A percentile compares a stretch with the other conserved stretches of the same genome.
phyloP scores from a whole-genome alignment of 371 early-diverging fungal species.

The Mortierella sp. region DNA sequence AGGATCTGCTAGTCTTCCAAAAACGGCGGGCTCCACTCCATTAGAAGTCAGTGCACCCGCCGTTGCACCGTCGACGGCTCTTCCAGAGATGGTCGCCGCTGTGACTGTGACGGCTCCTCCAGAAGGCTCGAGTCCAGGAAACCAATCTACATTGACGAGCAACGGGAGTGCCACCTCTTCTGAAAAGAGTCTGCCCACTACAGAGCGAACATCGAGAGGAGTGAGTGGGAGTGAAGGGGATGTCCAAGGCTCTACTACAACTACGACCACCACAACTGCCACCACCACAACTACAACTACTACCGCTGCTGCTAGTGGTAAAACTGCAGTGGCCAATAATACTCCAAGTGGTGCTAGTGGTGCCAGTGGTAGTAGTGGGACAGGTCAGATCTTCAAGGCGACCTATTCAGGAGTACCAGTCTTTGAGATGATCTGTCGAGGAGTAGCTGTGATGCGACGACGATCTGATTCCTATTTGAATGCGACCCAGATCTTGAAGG shows the following conservation, averaged over 20 bases:
- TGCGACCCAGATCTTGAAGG: conserved; percentile 95
- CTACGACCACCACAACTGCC: neutral
- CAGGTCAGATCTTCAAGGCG: conserved; percentile 62
- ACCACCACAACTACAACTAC: neutral
- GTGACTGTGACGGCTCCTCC: no score
- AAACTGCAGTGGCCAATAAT: neutral
- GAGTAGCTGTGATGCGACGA: conserved; percentile 90
- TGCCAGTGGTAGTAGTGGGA: no score
- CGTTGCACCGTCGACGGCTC: neutral
- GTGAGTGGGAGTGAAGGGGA: neutral
- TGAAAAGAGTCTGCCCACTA: no score
- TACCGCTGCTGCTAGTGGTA: neutral
- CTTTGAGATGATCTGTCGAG: conserved; percentile 85
- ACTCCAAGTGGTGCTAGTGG: neutral
- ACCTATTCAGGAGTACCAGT: conserved; percentile 92
- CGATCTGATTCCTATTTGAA: conserved; percentile 87
- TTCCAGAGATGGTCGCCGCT: no score
- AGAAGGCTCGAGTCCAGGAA: no score
- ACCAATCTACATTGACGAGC: no score
- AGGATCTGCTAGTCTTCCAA: neutral
- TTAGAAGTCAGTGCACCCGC: conserved; percentile 19
- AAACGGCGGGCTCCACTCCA: conserved; percentile 8
- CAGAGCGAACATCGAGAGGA: no score
- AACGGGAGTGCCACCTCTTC: no score
- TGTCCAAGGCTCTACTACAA: neutral